These are phyloP conservation scores for Orbilia oligospora DNA, from an alignment of 2,329 filamentous ascomycete species.

Conservation along the genomic window DNA sequence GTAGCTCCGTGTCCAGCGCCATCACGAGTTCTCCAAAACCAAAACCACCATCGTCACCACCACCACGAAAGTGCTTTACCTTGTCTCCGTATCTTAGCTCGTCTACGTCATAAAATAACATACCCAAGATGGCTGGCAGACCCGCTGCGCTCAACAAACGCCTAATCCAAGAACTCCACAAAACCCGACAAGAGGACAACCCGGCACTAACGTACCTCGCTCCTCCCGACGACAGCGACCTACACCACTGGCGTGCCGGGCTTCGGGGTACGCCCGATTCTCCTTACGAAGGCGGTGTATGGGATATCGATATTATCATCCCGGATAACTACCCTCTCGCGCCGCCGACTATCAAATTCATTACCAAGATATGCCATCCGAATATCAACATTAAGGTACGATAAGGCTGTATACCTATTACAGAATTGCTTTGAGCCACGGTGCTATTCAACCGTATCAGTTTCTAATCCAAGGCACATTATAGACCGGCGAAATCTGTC, in stretches of 20 bases:
- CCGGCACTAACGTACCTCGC: conserved; percentile 62
- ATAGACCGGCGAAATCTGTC: conserved; percentile 90
- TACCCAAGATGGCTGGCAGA: conserved; percentile 48
- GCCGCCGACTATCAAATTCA: conserved; percentile 83
- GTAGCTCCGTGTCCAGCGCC: conserved; percentile 1
- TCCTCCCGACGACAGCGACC: conserved; percentile 63
- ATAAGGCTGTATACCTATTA: neutral
- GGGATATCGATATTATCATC: conserved; percentile 83
- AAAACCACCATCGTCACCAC: neutral
- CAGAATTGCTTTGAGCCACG: neutral
- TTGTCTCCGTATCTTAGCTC: neutral
- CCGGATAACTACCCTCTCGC: conserved; percentile 83
- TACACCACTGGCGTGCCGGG: conserved; percentile 63
- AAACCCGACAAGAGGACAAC: conserved; percentile 62
- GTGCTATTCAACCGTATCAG: neutral
- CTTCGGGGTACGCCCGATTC: conserved; percentile 62
- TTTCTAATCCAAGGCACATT: conserved; percentile 7
- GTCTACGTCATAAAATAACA: conserved; percentile 6
- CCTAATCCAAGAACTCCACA: conserved; percentile 63
- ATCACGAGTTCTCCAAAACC: conserved; percentile 3
- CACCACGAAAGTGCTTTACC: neutral
- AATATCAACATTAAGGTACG: conserved; percentile 77
- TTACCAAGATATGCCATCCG: conserved; percentile 87
- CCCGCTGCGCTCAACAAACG: conserved; percentile 57
- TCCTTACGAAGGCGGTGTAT: conserved; percentile 75